Evolutionary conservation across 495 filamentous ascomycete genomes (phyloP), one percentile per base, ranked within the genome.

Genomic region (Hypoxylon crocopeplum): DNA sequence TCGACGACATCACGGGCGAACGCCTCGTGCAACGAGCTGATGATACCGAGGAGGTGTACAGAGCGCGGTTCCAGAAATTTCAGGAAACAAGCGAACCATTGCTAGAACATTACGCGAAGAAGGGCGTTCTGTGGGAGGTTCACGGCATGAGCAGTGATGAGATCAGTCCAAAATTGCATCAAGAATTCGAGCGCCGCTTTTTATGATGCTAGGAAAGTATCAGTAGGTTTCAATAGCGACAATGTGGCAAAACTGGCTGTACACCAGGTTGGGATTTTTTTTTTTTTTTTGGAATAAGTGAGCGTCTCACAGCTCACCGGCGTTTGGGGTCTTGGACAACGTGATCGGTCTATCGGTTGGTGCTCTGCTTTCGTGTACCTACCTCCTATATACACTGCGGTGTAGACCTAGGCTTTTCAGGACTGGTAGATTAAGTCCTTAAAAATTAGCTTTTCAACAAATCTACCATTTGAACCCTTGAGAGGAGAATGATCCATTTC

Each of bases 1-100:
- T 80, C 68, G 94, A 98, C 73, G 94, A 98, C 69, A 70, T 96
- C 46, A 98, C 95, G 0, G 94, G 95, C 16, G 94, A 98, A 71
- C 75, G 82, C 19, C 76, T 98, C 56, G 90, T 88, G 24, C 86
- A 93, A 61, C 79, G 94, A 54, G 75, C 84, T 12, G 94, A 98
- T 66, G 94, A 98, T 70, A 86, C 84, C 60, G 85, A 93, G 64
- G 87, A 94, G 41, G 89, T 90, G 12, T 98, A 95, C 83, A 86
- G 84, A 65, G 77, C 82, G 59, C 83, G 94, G 27, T 79, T 97
- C 69, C 79, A 79, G 59, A 88, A 88, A 61, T 98, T 97, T 62
- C 86, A 90, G 59, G 90, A 96, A 71, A 91, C 88, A 1, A 96
- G 91, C 71, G 78, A 83, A 65, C 89, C 91, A 12, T 74, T 98